These are phyloP conservation scores for Paracoccidioides lutzii DNA, from an alignment of 2,329 filamentous ascomycete genomes.

Conservation along the genomic window DNA sequence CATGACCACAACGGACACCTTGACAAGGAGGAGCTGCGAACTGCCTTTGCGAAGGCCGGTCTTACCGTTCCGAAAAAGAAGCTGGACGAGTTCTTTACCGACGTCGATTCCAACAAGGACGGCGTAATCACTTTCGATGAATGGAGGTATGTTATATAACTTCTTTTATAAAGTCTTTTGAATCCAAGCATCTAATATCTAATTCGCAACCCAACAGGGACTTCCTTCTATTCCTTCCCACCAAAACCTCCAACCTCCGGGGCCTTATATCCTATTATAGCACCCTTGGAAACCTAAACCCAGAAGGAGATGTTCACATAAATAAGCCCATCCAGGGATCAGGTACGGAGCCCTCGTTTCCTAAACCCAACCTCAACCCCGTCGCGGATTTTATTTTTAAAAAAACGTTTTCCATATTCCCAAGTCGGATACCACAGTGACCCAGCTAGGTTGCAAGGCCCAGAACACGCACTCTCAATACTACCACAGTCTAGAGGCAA, in stretches of 20 bases:
- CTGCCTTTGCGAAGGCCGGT: constrained; percentile 65
- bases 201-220: constrained; percentile 44
- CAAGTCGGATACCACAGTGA: constrained; percentile 8
- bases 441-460: constrained; percentile 7
- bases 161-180: neutral
- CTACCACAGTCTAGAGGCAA: neutral
- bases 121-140: constrained; percentile 81
- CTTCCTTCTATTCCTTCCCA: constrained; percentile 77
- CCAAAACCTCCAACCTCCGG: constrained; percentile 52
- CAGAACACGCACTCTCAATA: constrained; percentile 4
- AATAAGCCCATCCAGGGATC: constrained; percentile 83
- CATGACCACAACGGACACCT: constrained; percentile 72
- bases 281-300: constrained; percentile 73
- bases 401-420: constrained; percentile 12
- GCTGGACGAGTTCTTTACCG: constrained; percentile 71
- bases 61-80: constrained; percentile 65
- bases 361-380: constrained; percentile 20
- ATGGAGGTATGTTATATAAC: constrained; percentile 65
- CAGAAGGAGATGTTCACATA: constrained; percentile 88
- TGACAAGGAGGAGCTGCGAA: constrained; percentile 69
- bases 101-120: constrained; percentile 82
- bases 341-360: constrained; percentile 53
- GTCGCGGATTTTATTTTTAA: constrained; percentile 5
- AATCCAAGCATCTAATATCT: neutral
- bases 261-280: constrained; percentile 85